Base-by-base conservation (phyloP, 2,329 filamentous ascomycete genomes). In the Venturia pyrina region DNA sequence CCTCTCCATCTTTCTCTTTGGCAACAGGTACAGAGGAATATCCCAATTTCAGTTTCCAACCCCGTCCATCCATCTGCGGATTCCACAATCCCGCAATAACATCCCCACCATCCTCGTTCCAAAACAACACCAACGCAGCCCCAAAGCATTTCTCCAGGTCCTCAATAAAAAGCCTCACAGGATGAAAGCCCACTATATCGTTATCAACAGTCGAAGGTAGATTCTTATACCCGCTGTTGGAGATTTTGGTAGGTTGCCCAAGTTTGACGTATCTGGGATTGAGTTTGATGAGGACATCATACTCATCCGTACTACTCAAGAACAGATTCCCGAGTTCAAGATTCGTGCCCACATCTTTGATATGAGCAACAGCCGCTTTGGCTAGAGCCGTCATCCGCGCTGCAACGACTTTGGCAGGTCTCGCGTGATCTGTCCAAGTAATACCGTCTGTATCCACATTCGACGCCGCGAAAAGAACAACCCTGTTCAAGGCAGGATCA, bases 401-500 rank as follows among this genome's bases (percentile, higher is more conserved):
- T 15, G 93, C 93, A 37, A 93, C 86, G 62, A 98, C 90, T 74
- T 90, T 93, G 15, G 89, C 86, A 0, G 93, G 93, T 44, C 81
- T 76, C 19, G 76, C 80, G 65, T 83, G 83, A 63, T 91, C 84
- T 0, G 89, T 96, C 83, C 91, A 98, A 0, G 88, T 89, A 10
- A 88, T 85, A 3, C 95, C 95, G 44, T 89, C 89, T 5, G 80
- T 77, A 71, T 97, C 92, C 68, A 90, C 80, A 64, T 90, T 89
- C 0, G 91, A 92, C 2, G 91, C 91, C 4, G 89, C 89, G 72
- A 97, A 90, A 48, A 98, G 79, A 21, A 89, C 87, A 2, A 90
- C 85, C 68, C 87, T 87, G 76, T 95, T 96, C 87, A 98, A 90
- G 64, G 84, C 86, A 0, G 93, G 92, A 72, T 99, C 95, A 65